A percentile compares a stretch with the other conserved stretches of the same genome.
Evolutionary conservation across 2,329 filamentous ascomycete genomes (phyloP).

Genomic region (Blastomyces gilchristii): DNA sequence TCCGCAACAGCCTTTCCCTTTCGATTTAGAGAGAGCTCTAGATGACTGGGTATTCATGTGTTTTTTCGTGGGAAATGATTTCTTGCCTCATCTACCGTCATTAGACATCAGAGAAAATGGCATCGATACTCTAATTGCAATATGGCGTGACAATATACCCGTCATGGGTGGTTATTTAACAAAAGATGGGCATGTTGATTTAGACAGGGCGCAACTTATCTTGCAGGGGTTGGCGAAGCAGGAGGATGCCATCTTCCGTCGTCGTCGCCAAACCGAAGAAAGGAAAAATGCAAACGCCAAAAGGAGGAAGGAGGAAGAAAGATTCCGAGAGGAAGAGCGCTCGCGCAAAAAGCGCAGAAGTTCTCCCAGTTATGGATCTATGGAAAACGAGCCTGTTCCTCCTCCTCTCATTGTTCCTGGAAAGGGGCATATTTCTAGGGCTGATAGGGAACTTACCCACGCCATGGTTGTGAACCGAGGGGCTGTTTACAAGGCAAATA

Average conservation of each 20-base stretch:
- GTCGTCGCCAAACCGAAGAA: constrained; percentile 77
- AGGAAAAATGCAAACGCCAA: constrained; percentile 69
- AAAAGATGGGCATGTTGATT: constrained; percentile 84
- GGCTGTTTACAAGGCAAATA: constrained; percentile 56
- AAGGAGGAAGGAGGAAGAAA: constrained; percentile 62
- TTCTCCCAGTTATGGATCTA: constrained; percentile 35
- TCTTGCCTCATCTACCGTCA: constrained; percentile 92
- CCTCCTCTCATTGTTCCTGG: constrained; percentile 47
- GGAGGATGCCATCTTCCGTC: constrained; percentile 85
- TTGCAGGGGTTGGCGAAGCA: constrained; percentile 79
- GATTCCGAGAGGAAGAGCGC: constrained; percentile 40
- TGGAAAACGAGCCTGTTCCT: constrained; percentile 24
- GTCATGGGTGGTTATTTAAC: constrained; percentile 93
- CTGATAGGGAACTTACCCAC: constrained; percentile 60
- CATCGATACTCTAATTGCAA: constrained; percentile 90
- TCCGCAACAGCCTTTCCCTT: constrained; percentile 70
- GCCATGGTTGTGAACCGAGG: constrained; percentile 76
- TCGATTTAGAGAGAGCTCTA: constrained; percentile 85
- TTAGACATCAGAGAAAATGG: constrained; percentile 94
- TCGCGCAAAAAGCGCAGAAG: constrained; percentile 35
- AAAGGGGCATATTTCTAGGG: constrained; percentile 44
- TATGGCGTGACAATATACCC: constrained; percentile 89
- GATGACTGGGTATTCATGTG: constrained; percentile 99
- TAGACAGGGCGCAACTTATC: constrained; percentile 78
- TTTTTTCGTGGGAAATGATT: constrained; percentile 98